These are phyloP conservation scores for Vanrija humicola DNA, from an alignment of 1,284 basidiomycete genomes.

Conservation along the genomic window DNA sequence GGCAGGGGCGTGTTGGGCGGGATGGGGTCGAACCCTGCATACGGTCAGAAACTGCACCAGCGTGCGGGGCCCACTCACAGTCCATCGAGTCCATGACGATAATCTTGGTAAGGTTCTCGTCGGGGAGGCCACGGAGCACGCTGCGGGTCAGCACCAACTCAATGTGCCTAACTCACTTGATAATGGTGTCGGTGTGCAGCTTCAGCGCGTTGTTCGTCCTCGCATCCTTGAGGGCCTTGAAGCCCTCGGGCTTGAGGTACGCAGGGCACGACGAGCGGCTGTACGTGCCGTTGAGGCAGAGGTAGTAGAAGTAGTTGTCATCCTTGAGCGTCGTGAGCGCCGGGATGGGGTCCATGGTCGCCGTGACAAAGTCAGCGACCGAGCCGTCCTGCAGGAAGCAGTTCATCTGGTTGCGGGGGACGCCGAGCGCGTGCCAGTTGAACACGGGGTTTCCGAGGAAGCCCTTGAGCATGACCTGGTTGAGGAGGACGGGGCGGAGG, in stretches of 20 bases:
- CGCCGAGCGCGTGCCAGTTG: constrained; percentile 78
- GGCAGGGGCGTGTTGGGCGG: constrained; percentile 51
- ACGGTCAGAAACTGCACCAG: neutral
- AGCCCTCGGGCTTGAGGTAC: constrained; percentile 67
- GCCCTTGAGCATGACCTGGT: constrained; percentile 59
- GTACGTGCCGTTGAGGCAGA: constrained; percentile 65
- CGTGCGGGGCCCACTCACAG: constrained; percentile 43
- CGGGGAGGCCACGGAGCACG: constrained; percentile 58
- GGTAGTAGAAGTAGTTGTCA: constrained; percentile 65
- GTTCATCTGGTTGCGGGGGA: constrained; percentile 69
- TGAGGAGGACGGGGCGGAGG: constrained; percentile 64
- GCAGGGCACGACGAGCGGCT: constrained; percentile 65
- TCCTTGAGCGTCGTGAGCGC: constrained; percentile 56
- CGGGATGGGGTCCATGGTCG: constrained; percentile 64
- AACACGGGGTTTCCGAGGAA: constrained; percentile 64
- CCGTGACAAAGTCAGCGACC: constrained; percentile 58
- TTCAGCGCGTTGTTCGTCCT: constrained; percentile 62
- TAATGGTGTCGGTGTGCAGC: constrained; percentile 72
- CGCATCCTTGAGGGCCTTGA: constrained; percentile 57
- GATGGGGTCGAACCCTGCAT: constrained; percentile 59
- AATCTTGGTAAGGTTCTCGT: constrained; percentile 59
- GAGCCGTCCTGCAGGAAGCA: constrained; percentile 65
- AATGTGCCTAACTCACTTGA: constrained; percentile 56
- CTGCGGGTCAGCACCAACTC: constrained; percentile 41
- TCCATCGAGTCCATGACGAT: constrained; percentile 80